Conservation (phyloP, 768 basidiomycete species). For the Psilocybe azurescens region DNA sequence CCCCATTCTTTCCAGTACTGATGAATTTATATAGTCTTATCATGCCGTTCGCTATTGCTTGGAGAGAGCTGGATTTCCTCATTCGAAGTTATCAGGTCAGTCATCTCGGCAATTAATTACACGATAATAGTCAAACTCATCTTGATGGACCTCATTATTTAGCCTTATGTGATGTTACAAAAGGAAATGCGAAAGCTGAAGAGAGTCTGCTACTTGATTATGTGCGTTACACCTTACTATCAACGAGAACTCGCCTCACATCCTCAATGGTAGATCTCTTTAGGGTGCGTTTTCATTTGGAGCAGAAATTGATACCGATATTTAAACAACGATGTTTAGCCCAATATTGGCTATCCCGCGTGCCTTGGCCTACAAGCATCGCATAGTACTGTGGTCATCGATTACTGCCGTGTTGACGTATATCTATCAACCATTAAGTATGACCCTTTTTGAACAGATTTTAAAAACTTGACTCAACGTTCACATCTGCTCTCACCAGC, state of each 20-base stretch:
- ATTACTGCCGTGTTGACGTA: conserved; percentile 50
- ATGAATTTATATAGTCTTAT: conserved; percentile 40
- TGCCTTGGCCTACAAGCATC: conserved; percentile 57
- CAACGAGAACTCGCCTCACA: neutral
- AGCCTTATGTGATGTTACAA: conserved; percentile 69
- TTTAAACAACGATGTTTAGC: conserved; percentile 35
- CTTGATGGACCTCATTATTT: too few relatives aligned
- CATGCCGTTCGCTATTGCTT: conserved; percentile 53
- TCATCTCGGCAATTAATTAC: neutral
- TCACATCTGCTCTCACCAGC: conserved; percentile 33
- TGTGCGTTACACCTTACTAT: conserved; percentile 39
- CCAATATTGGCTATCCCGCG: conserved; percentile 45
- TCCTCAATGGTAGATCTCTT: conserved; percentile 37
- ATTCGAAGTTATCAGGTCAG: conserved; percentile 64
- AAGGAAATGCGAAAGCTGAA: conserved; percentile 57
- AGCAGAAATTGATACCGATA: neutral
- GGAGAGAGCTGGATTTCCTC: conserved; percentile 58
- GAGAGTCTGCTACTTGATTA: conserved; percentile 72
- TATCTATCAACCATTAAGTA: conserved; percentile 63
- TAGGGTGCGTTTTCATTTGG: conserved; percentile 39
- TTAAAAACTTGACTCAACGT: neutral
- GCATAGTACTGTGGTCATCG: conserved; percentile 57
- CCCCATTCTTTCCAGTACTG: neutral
- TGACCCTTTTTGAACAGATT: conserved; percentile 21
- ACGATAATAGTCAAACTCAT: neutral